Percentiles rank a stretch among this genome's conserved stretches.
These are phyloP conservation scores for Pseudovirgaria hyperparasitica DNA, from an alignment of 2,329 filamentous ascomycete genomes.

Conservation along the genomic window DNA sequence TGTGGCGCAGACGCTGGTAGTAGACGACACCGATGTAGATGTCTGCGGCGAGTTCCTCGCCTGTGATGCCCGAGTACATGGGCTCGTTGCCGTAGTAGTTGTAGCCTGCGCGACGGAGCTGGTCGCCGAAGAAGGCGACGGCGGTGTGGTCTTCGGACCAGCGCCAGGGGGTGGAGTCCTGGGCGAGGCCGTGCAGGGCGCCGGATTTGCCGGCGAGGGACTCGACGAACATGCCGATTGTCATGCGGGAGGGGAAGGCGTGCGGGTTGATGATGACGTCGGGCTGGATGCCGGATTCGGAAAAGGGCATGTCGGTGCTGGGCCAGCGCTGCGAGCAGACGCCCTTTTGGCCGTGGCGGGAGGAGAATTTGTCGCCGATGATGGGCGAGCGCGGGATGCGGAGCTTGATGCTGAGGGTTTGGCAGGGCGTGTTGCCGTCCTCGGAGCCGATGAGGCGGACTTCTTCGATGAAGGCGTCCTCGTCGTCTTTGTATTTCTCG, in stretches of 20 bases:
- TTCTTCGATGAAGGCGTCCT: constrained; percentile 82
- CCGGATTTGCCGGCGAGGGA: constrained; percentile 92
- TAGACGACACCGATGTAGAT: constrained; percentile 97
- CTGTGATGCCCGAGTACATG: constrained; percentile 96
- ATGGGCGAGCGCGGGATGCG: constrained; percentile 80
- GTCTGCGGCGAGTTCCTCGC: constrained; percentile 83
- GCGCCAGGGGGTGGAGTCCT: constrained; percentile 89
- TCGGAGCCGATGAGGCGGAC: constrained; percentile 84
- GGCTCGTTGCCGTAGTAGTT: constrained; percentile 98
- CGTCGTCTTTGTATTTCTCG: constrained; percentile 88
- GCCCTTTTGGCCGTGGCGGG: constrained; percentile 95
- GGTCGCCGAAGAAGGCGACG: constrained; percentile 88
- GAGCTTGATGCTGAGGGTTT: constrained; percentile 85
- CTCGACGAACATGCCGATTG: constrained; percentile 98
- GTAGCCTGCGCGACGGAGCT: constrained; percentile 88
- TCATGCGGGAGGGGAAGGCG: constrained; percentile 99
- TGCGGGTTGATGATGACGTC: constrained; percentile 99
- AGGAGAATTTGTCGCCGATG: constrained; percentile 98
- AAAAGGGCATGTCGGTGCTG: constrained; percentile 86
- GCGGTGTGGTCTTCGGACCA: constrained; percentile 90
- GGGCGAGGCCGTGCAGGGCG: constrained; percentile 85
- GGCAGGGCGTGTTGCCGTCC: constrained; percentile 66
- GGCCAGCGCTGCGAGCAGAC: constrained; percentile 96
- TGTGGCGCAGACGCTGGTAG: constrained; percentile 95
- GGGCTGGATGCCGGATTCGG: constrained; percentile 89